Base-by-base conservation (phyloP, 1,284 basidiomycete species). In the Cryptococcus jaspeensis region DNA sequence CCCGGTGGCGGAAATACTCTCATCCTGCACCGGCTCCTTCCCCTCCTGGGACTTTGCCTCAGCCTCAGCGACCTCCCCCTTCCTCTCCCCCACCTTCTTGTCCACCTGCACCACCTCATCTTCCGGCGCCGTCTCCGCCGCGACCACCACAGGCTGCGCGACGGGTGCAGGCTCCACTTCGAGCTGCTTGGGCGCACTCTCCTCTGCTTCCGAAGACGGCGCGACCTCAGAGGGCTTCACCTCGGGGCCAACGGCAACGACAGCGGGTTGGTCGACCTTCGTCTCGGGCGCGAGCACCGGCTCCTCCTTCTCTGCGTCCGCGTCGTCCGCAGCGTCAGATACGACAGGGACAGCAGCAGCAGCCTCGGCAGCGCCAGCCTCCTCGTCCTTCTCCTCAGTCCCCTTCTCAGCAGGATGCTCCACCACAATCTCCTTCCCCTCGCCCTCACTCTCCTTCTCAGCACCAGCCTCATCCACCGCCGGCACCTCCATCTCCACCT, bases 101-200 rank as follows among this genome's bases (percentile, higher is more conserved):
- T 32, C 28, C 28, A 32, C 28, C 28, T 32, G 28, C 28, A 32
- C 28, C 28, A 32, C 28, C 28, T 32, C 28, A 32, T 32, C 28
- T 9, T 32, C 28, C 28, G 28, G 28, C 9, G 28, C 28, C 5
- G 28, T 32, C 28, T 32, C 28, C 28, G 28, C 28, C 28, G 28
- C 28, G 9, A 32, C 28, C 28, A 32, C 28, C 28, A 32, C 62
- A 1, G 63, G 63, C 44, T 66, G 65, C 46, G 66, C 56, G 37
- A 69, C 61, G 4, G 72, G 71, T 0, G 66, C 69, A 9, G 73
- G 71, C 59, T 76, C 74, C 45, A 76, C 45, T 15, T 73, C 64
- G 11, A 74, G 61, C 46, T 74, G 74, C 20, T 69, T 49, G 0
- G 70, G 67, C 37, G n/a, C 48, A 20, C 32, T 23, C 20, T 38